Base-by-base conservation (phyloP, 768 basidiomycete genomes). In the Leucocoprinus birnbaumii region DNA sequence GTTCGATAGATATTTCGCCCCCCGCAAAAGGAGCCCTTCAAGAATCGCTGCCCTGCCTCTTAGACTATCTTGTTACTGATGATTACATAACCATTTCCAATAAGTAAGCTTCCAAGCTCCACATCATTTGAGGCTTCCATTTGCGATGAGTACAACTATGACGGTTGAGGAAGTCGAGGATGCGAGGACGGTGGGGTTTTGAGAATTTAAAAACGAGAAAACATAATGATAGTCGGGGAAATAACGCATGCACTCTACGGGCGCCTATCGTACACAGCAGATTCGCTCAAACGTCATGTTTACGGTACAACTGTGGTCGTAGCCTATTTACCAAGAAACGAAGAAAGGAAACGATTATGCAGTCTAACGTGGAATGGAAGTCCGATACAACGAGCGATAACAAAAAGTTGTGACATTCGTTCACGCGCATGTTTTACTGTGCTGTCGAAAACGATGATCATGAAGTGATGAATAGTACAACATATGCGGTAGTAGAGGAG, bases 391-490 rank as follows among this genome's bases (percentile, higher is more conserved):
- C n/a, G 42, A 40, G 24, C 14, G 31, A 22, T 7, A 25, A 25
- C 35, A 27, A 42, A 21, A 18, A 9, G 14, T 40, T 25, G 18
- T 31, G 47, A 48, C 26, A 21, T 31, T 38, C 31, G 19, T 34
- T 49, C 35, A 21, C 27, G 37, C 40, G 42, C 38, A 31, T 8
- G 38, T 38, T 11, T n/a, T 13, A 38, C 16, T 27, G 47, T 9
- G 43, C 14, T 44, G 38, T 7, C 40, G 21, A 34, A 46, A 45
- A 46, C 14, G 38, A 34, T 42, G 40, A 41, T 55, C 47, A 54
- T 55, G 54, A 54, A 52, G 51, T 61, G 52, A 57, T 54, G 51
- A 54, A 51, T 57, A 60, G 43, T 51, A 46, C 34, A 51, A 43
- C 21, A 58, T 31, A 18, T 48, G 50, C 51, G 44, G 56, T 42